Percentiles rank a stretch among this genome's conserved stretches.
phyloP scores from a whole-genome alignment of 169 alveolate genomes.

The Plasmodium adleri region DNA sequence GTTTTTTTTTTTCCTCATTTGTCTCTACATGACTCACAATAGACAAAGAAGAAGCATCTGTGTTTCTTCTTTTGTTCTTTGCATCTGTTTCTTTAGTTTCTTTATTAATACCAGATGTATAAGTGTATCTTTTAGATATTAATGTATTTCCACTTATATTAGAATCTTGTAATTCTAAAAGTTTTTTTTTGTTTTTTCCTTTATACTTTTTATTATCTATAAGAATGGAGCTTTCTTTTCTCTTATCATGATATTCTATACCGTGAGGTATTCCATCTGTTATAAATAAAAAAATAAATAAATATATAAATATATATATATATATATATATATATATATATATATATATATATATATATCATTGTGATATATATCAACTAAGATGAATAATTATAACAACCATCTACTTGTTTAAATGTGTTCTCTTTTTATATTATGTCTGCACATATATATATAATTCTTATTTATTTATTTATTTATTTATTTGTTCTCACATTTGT shows the following conservation, averaged over 20 bases:
- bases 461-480: not conserved
- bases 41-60: slow-evolving; percentile 16
- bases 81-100: not conserved
- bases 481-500: not conserved
- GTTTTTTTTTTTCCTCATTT: not conserved
- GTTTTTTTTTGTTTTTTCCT: not conserved
- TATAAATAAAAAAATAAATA: too few species aligned
- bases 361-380: too few species aligned
- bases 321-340: too few species aligned
- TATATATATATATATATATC: too few species aligned
- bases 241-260: too few species aligned
- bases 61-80: slow-evolving; percentile 37
- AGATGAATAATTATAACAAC: too few species aligned
- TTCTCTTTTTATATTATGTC: not conserved
- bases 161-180: not conserved
- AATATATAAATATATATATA: too few species aligned
- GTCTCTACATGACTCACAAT: not conserved
- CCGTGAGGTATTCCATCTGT: too few species aligned
- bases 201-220: not conserved
- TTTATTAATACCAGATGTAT: not conserved
- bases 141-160: not conserved
- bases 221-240: too few species aligned
- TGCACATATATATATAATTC: not conserved
- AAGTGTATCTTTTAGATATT: not conserved
- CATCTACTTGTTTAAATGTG: too few species aligned